phyloP scores from a whole-genome alignment of 495 filamentous ascomycete species.

The Hyaloscypha finlandica region DNA sequence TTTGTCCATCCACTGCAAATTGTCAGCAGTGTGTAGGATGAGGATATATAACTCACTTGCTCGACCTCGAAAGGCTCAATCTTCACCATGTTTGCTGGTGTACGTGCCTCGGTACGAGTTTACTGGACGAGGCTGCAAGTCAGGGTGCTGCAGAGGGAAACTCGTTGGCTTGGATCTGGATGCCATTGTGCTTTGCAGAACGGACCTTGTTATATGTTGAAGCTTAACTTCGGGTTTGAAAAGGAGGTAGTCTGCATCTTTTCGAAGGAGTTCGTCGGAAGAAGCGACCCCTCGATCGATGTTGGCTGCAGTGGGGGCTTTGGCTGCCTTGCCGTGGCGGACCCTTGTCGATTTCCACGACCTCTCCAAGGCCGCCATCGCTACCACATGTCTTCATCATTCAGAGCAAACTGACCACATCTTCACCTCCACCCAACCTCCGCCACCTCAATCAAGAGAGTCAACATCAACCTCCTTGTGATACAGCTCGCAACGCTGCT shows the following conservation, averaged over 20 bases:
- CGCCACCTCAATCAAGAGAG: neutral
- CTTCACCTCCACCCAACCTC: neutral
- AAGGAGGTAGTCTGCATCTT: neutral
- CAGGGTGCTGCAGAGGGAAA: neutral
- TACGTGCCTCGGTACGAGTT: constrained; percentile 20
- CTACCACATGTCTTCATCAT: neutral
- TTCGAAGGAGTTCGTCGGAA: neutral
- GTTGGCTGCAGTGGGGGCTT: neutral
- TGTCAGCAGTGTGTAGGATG: constrained; percentile 21
- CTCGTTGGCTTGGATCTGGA: constrained; percentile 12
- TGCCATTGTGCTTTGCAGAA: constrained; percentile 18
- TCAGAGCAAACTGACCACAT: neutral
- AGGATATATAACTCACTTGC: constrained; percentile 51
- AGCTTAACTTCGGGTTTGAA: neutral
- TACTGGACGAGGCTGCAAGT: constrained; percentile 2
- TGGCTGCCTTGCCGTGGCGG: neutral
- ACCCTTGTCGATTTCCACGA: neutral
- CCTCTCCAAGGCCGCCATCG: neutral
- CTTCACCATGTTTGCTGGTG: constrained; percentile 57
- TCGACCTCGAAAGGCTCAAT: constrained; percentile 76
- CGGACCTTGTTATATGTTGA: constrained; percentile 15
- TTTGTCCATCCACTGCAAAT: constrained; percentile 80
- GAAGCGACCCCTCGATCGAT: neutral
- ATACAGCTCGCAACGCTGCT: neutral
- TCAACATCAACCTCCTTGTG: neutral